A percentile compares a stretch with the other conserved stretches of the same genome.
These are phyloP conservation scores for Anethum foeniculum DNA, from an alignment of 140 eudicot species.

Conservation along the genomic window DNA sequence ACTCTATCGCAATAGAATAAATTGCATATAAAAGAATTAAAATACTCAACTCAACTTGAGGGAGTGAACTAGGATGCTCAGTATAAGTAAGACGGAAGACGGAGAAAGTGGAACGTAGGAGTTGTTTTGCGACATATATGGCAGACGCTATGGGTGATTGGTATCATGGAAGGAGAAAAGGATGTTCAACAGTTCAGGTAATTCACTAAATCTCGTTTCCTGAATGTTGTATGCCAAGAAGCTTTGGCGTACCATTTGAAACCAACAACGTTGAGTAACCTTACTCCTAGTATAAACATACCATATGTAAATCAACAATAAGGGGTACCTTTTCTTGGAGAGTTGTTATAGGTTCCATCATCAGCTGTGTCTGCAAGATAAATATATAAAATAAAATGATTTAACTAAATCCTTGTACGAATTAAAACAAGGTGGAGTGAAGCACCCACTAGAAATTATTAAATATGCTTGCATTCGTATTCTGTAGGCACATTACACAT, in stretches of 20 bases:
- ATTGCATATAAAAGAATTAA: neutral
- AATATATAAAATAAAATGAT: neutral
- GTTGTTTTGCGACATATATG: neutral
- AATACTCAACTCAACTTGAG: neutral
- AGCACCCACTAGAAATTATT: neutral
- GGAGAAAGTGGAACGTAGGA: neutral
- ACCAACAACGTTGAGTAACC: neutral
- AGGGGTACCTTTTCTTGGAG: slow-evolving; percentile 1
- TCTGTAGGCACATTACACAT: neutral
- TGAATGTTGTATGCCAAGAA: neutral
- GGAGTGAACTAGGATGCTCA: neutral
- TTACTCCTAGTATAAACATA: neutral
- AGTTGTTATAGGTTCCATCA: neutral
- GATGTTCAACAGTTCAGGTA: neutral
- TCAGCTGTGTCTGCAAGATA: neutral
- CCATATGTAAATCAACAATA: neutral
- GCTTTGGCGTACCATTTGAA: neutral
- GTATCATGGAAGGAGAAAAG: neutral
- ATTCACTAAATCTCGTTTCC: neutral
- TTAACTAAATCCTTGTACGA: neutral
- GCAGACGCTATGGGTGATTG: neutral
- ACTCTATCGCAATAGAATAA: neutral
- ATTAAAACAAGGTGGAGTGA: neutral
- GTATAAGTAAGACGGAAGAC: neutral
- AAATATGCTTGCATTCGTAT: neutral